A percentile compares a stretch with the other conserved stretches of the same genome.
These are phyloP conservation scores for Cyberlindnera subsufficiens DNA, from an alignment of 805 yeast species.

Conservation along the genomic window DNA sequence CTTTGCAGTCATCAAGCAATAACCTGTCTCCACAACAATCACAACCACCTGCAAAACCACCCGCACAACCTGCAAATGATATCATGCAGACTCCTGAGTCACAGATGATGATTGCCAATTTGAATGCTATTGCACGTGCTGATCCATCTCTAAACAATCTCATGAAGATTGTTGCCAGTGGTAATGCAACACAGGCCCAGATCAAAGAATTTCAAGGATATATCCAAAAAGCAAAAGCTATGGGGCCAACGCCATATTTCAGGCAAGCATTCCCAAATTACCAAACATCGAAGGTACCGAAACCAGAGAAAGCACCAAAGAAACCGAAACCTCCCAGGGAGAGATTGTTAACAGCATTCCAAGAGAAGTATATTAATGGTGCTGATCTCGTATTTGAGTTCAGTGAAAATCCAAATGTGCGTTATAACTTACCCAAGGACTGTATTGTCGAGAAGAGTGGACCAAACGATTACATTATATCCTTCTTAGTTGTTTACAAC, in stretches of 20 bases:
- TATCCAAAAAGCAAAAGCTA: conserved; percentile 69
- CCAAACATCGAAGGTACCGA: conserved; percentile 9
- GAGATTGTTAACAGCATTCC: conserved; percentile 66
- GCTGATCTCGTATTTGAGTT: conserved; percentile 84
- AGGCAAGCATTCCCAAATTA: conserved; percentile 23
- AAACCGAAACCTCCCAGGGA: conserved; percentile 32
- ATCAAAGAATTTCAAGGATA: conserved; percentile 75
- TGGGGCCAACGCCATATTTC: conserved; percentile 50
- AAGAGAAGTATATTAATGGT: conserved; percentile 59
- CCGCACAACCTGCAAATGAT: conserved; percentile 26
- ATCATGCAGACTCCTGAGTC: conserved; percentile 56
- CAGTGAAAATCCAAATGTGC: conserved; percentile 67
- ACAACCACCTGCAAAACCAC: conserved; percentile 7
- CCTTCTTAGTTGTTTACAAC: conserved; percentile 29
- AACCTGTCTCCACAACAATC: conserved; percentile 8
- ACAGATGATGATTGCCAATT: conserved; percentile 76
- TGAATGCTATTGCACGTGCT: conserved; percentile 74
- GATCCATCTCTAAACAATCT: conserved; percentile 62
- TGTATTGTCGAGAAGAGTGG: conserved; percentile 59
- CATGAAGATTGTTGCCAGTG: conserved; percentile 85
- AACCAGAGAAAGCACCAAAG: conserved; percentile 14
- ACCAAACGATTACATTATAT: conserved; percentile 30
- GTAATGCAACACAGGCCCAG: conserved; percentile 66
- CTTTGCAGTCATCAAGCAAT: neutral
- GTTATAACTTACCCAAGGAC: conserved; percentile 73